Percentiles rank a stretch among this genome's conserved stretches.
These are phyloP conservation scores for Microcyclospora tardicrescens DNA, from an alignment of 2,329 filamentous ascomycete species.

Conservation along the genomic window DNA sequence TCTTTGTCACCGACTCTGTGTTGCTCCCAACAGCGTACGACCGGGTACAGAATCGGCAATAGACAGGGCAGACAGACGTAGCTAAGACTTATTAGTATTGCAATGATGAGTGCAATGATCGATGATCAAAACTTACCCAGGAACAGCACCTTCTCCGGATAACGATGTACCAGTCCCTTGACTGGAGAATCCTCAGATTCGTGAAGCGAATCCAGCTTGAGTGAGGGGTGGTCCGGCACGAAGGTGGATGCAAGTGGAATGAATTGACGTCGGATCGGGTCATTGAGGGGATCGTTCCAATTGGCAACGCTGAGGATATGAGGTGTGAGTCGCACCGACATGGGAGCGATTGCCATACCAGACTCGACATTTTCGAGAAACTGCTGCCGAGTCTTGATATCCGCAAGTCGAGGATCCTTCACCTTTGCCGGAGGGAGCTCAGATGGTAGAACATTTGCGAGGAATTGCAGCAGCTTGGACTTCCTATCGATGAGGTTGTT, in stretches of 20 bases:
- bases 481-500: conserved; percentile 39
- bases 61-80: conserved; percentile 48
- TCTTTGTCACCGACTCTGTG: conserved; percentile 37
- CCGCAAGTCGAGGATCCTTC: conserved; percentile 12
- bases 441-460: conserved; percentile 39
- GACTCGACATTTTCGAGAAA: conserved; percentile 42
- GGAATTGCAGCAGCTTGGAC: conserved; percentile 36
- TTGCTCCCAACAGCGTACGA: conserved; percentile 45
- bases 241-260: conserved; percentile 43
- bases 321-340: conserved; percentile 49
- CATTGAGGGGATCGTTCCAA: conserved; percentile 45
- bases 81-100: conserved; percentile 26
- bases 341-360: conserved; percentile 43
- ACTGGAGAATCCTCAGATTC: conserved; percentile 45
- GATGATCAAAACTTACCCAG: conserved; percentile 33
- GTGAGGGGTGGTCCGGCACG: conserved; percentile 40
- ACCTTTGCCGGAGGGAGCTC: conserved; percentile 28
- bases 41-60: conserved; percentile 51
- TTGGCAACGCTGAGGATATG: conserved; percentile 47
- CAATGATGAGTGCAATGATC: background rate
- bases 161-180: conserved; percentile 48
- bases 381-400: conserved; percentile 29
- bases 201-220: conserved; percentile 46
- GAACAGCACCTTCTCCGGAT: conserved; percentile 50
- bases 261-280: conserved; percentile 49